These are phyloP conservation scores for Globisporangium perplexum DNA, from an alignment of 352 stramenopile genomes.

Conservation along the genomic window DNA sequence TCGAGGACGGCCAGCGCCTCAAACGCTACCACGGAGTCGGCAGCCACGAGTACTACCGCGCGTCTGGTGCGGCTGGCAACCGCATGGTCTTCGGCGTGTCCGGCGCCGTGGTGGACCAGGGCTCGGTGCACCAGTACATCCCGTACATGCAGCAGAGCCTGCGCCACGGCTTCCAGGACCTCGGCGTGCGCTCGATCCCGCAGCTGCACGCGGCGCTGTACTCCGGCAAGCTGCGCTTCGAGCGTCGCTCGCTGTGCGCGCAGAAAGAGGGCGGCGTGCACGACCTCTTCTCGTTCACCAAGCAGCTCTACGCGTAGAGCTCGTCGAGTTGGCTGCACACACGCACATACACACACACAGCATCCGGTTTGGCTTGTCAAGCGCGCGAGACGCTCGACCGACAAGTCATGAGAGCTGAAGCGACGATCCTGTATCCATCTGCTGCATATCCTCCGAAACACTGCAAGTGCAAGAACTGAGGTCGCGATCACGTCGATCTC, in stretches of 20 bases:
- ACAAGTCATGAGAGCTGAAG: too few relatives aligned
- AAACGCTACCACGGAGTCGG: constrained; percentile 99
- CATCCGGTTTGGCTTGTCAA: too few relatives aligned
- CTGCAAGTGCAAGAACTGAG: too few relatives aligned
- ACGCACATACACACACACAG: too few relatives aligned
- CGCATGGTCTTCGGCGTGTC: constrained; percentile 98
- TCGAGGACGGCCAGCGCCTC: constrained; percentile 97
- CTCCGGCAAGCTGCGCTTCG: constrained; percentile 84
- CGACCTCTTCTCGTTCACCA: constrained; percentile 95
- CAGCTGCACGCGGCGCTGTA: constrained; percentile 80
- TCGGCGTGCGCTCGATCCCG: constrained; percentile 87
- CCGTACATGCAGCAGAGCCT: constrained; percentile 98
- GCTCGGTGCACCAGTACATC: constrained; percentile 95
- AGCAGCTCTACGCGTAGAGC: constrained; percentile 72
- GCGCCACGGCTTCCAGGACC: constrained; percentile 96
- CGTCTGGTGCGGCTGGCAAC: constrained; percentile 55
- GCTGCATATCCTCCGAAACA: too few relatives aligned
- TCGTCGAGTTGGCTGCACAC: too few relatives aligned
- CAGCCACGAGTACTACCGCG: constrained; percentile 91
- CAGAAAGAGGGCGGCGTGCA: constrained; percentile 98
- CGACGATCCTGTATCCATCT: too few relatives aligned
- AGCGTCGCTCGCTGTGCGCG: constrained; percentile 95
- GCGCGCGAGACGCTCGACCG: too few relatives aligned
- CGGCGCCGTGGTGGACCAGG: constrained; percentile 97
- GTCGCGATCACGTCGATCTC: too few relatives aligned